Evolutionary conservation across 129 eudicot genomes (phyloP), one percentile per base, ranked within the genome.

Genomic region (Flaveria robusta): DNA sequence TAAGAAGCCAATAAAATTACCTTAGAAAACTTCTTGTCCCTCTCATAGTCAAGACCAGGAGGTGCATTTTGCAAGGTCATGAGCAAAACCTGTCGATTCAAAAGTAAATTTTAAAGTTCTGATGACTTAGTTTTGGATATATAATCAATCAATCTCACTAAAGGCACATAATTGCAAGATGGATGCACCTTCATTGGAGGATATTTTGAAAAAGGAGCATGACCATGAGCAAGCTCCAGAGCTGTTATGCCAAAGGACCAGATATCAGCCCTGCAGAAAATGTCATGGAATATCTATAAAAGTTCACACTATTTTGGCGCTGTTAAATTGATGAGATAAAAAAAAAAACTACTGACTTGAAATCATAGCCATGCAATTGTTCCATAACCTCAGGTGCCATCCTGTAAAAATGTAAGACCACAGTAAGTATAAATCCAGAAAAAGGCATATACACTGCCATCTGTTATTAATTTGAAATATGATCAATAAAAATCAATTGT

Each of bases 201-300:
- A 81, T 87, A 93, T 77, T 88, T 93, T 67, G 98, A 91, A 80
- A 93, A 93, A 84, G 97, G 98, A 23, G 98, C 98, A 87, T 93
- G 98, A 50, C 98, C 98, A 79, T 91, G 98, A 70, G 98, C 98
- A 70, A 94, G 96, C 81, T 94, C 98, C 82, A 94, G 78, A 66
- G 97, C 97, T 74, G 98, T 94, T 74, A 94, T 94, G 65, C 98
- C 98, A 68, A 94, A 94, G 18, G 98, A 94, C 98, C 98, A 94
- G 64, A 94, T 94, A 83, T 94, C 98, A 72, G 98, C 98, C 86
- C 98, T 94, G 83, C 70, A 85, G 20, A 50, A 67, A 27, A 73
- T 68, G 31, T 19, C 63, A 76, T 49, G 58, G 58, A 13, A 71
- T 75, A 59, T 15, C 22, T 13, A 73, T 77, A 26, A 69, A 10